Conservation (phyloP, 345 rosid species). For the Eutrema yunnanense region DNA sequence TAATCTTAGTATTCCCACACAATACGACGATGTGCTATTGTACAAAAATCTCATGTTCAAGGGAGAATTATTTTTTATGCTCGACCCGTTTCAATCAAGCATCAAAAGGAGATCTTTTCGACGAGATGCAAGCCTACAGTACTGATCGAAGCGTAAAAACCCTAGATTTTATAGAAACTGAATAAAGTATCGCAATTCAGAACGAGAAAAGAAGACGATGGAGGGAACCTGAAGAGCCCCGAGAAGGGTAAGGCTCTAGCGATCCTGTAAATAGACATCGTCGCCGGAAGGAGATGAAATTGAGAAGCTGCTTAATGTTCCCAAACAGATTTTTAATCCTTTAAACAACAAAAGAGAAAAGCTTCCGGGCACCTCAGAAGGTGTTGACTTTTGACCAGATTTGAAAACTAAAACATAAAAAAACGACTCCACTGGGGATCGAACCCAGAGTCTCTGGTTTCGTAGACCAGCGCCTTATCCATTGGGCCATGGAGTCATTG, state of each 20-base stretch:
- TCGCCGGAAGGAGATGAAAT: not conserved
- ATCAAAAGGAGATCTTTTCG: not conserved
- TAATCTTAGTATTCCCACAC: not conserved
- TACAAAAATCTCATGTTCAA: not conserved
- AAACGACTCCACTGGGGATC: conserved; percentile 75
- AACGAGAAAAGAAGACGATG: not conserved
- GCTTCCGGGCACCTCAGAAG: not conserved
- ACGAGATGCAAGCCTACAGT: not conserved
- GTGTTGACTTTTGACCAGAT: not conserved
- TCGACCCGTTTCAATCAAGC: not conserved
- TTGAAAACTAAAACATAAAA: not conserved
- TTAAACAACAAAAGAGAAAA: not conserved
- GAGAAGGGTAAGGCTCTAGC: conserved; percentile 52
- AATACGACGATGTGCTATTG: not conserved
- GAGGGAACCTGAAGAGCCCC: conserved; percentile 48
- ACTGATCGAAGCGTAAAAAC: not conserved
- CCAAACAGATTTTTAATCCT: not conserved
- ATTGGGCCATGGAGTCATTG: conserved; percentile 41
- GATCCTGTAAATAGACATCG: conserved; percentile 38
- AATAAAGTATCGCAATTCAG: not conserved
- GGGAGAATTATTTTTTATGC: not conserved
- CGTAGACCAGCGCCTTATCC: conserved; percentile 98
- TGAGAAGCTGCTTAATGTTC: not conserved
- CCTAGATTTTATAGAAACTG: not conserved
- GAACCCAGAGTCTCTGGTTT: conserved; percentile 89